Evolutionary conservation across 1,284 basidiomycete genomes (phyloP).

Genomic region (Irpex rosettiformis): DNA sequence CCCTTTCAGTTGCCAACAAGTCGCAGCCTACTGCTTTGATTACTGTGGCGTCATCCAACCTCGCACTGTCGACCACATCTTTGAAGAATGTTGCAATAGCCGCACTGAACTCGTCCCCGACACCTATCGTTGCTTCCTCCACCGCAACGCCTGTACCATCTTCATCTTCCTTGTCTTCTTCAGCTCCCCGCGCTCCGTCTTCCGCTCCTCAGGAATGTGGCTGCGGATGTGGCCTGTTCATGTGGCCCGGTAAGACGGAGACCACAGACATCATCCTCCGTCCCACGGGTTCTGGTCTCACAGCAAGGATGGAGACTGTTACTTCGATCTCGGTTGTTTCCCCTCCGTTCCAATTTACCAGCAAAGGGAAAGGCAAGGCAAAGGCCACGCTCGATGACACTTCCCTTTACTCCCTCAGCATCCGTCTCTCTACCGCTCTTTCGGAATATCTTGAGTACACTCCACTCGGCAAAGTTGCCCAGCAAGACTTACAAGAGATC

Average conservation of each 20-base stretch:
- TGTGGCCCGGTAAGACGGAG: constrained; percentile 31
- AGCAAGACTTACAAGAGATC: constrained; percentile 54
- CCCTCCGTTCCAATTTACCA: constrained; percentile 8
- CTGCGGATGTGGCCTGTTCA: constrained; percentile 29
- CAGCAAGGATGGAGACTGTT: constrained; percentile 26
- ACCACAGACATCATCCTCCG: constrained; percentile 39
- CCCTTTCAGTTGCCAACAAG: constrained; percentile 16
- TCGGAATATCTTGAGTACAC: constrained; percentile 45
- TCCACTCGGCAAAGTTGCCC: constrained; percentile 38
- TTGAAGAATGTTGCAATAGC: constrained; percentile 42
- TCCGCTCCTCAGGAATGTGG: constrained; percentile 25
- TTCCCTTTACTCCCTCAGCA: constrained; percentile 36
- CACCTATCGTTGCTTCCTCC: constrained; percentile 29
- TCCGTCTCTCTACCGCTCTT: constrained; percentile 44
- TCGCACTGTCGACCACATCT: constrained; percentile 23
- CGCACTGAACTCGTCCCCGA: constrained; percentile 44
- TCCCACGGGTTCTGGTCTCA: constrained; percentile 29
- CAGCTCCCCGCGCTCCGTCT: constrained; percentile 3
- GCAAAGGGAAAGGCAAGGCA: constrained; percentile 15
- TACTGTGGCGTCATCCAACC: constrained; percentile 32
- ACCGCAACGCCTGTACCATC: constrained; percentile 16
- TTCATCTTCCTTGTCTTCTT: constrained; percentile 15
- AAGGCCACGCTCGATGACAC: constrained; percentile 26
- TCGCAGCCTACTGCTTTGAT: constrained; percentile 29
- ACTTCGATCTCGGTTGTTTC: constrained; percentile 23